phyloP scores from a whole-genome alignment of 768 basidiomycete species.

The Flagelloscypha sp. region DNA sequence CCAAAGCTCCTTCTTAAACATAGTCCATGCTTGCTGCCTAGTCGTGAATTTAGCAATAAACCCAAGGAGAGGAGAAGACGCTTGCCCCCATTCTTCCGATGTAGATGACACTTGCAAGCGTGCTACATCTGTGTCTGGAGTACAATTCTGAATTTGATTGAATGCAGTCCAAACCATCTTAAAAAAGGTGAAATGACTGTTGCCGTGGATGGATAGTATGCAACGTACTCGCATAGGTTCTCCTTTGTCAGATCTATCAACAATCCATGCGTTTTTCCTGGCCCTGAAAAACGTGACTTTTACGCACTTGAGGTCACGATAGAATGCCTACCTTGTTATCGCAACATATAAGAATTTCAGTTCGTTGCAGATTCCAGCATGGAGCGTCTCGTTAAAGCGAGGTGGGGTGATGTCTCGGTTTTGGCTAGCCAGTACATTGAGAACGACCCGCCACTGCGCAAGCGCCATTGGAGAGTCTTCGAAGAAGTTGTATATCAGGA shows the following conservation, averaged over 20 bases:
- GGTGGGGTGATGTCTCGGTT: slow-evolving; percentile 29
- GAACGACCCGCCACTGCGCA: slow-evolving; percentile 53
- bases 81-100: too few species aligned
- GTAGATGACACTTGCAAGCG: slow-evolving; percentile 48
- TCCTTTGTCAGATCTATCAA: slow-evolving; percentile 48
- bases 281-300: too few species aligned
- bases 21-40: slow-evolving; percentile 27
- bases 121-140: slow-evolving; percentile 40
- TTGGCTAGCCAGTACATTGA: slow-evolving; percentile 28
- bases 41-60: slow-evolving; percentile 19
- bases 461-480: slow-evolving; percentile 45
- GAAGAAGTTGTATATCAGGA: slow-evolving; percentile 71
- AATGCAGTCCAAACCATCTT: slow-evolving; percentile 46
- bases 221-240: slow-evolving; percentile 54
- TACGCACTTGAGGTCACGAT: too few species aligned
- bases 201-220: too few species aligned
- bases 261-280: slow-evolving; percentile 62
- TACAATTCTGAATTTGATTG: slow-evolving; percentile 38
- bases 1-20: slow-evolving; percentile 37
- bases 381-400: slow-evolving; percentile 39
- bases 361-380: slow-evolving; percentile 54
- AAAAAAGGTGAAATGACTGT: too few species aligned
- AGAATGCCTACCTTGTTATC: too few species aligned
- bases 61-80: too few species aligned
- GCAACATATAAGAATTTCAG: slow-evolving; percentile 66